phyloP scores from a whole-genome alignment of 768 basidiomycete genomes.

The Rhizopogon roseolus region DNA sequence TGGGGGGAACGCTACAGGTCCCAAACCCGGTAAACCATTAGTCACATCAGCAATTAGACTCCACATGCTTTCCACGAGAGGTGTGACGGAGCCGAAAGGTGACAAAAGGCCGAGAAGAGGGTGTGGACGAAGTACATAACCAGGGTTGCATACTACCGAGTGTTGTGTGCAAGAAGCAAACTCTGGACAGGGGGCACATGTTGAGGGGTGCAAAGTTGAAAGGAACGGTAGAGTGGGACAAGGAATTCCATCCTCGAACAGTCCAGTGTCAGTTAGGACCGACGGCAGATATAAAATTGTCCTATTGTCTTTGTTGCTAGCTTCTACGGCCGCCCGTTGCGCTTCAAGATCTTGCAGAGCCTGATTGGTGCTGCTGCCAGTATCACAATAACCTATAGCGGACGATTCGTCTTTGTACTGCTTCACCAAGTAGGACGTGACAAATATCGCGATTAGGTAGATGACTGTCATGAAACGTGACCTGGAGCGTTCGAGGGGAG shows the following conservation, averaged over 20 bases:
- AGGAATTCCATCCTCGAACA: slow-evolving; percentile 26
- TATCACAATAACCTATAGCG: slow-evolving; percentile 72
- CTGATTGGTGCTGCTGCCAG: slow-evolving; percentile 54
- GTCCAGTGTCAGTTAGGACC: slow-evolving; percentile 20
- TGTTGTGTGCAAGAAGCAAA: slow-evolving; percentile 59
- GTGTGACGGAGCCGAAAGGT: slow-evolving; percentile 33
- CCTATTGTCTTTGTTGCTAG: slow-evolving; percentile 54
- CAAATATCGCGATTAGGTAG: slow-evolving; percentile 29
- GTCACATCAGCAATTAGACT: slow-evolving; percentile 40
- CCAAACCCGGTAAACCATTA: slow-evolving; percentile 72
- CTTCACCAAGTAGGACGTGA: slow-evolving; percentile 29
- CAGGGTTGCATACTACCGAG: slow-evolving; percentile 60
- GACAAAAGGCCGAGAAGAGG: slow-evolving; percentile 44
- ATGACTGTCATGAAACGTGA: slow-evolving; percentile 40
- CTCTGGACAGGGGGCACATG: slow-evolving; percentile 70
- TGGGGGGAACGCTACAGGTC: slow-evolving; percentile 74
- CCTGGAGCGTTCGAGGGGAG: slow-evolving; percentile 10
- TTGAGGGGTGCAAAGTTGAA: slow-evolving; percentile 52
- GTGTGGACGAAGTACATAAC: slow-evolving; percentile 63
- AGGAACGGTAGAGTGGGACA: slow-evolving; percentile 55
- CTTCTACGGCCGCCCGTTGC: slow-evolving; percentile 41
- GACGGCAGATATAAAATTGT: slow-evolving; percentile 37
- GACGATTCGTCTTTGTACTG: slow-evolving; percentile 66
- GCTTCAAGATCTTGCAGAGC: slow-evolving; percentile 45
- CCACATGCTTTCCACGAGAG: slow-evolving; percentile 39